Conservation (phyloP, 352 stramenopile species). For the Hyaloperonospora arabidopsidis region DNA sequence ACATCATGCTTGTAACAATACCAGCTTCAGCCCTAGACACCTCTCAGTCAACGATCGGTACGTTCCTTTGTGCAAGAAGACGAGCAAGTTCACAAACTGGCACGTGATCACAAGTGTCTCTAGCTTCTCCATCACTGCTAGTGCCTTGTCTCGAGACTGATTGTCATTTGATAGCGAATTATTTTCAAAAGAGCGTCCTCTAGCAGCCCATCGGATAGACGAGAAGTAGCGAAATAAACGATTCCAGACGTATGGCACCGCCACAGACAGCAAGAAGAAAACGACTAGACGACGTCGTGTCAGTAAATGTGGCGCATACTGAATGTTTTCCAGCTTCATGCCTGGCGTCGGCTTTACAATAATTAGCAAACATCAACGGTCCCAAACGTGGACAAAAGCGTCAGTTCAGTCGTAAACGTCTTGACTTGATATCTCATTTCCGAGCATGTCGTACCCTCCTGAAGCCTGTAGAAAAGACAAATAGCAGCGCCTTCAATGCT, state of each 20-base stretch:
- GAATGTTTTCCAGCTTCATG: constrained; percentile 80
- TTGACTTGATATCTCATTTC: neutral
- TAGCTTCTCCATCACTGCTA: constrained; percentile 60
- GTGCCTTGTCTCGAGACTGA: constrained; percentile 22
- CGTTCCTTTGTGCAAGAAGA: constrained; percentile 60
- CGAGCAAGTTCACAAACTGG: constrained; percentile 64
- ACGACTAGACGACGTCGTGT: constrained; percentile 38
- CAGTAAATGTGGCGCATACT: constrained; percentile 42
- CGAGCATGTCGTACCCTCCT: constrained; percentile 34
- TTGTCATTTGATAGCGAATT: constrained; percentile 5
- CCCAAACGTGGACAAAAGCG: neutral
- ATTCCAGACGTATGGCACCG: constrained; percentile 71
- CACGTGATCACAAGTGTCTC: constrained; percentile 59
- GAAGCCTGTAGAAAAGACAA: constrained; percentile 56
- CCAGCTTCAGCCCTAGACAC: constrained; percentile 61
- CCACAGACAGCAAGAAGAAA: constrained; percentile 69
- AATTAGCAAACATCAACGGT: neutral
- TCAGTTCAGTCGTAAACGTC: constrained; percentile 2
- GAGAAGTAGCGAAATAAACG: constrained; percentile 55
- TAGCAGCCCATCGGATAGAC: constrained; percentile 36
- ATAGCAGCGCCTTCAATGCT: constrained; percentile 43
- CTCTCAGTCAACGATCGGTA: constrained; percentile 72
- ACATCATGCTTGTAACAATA: constrained; percentile 17
- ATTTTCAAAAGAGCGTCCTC: constrained; percentile 1
- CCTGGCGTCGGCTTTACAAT: constrained; percentile 59